A percentile compares a stretch with the other conserved stretches of the same genome.
These are phyloP conservation scores for Kwoniella heveanensis DNA, from an alignment of 768 basidiomycete genomes.

Conservation along the genomic window DNA sequence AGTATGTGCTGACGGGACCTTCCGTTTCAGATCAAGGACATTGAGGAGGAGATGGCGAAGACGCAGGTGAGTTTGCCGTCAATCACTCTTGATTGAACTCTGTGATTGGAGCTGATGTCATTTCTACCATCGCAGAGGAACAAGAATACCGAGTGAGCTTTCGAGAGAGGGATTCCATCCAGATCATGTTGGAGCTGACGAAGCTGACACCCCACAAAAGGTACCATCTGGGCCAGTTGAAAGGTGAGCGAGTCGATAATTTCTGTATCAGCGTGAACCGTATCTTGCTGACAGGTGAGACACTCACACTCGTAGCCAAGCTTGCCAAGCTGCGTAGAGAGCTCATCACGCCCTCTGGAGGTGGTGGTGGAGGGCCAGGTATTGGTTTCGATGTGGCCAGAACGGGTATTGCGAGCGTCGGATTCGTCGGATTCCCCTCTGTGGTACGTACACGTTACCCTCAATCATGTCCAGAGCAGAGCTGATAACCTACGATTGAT, in stretches of 20 bases:
- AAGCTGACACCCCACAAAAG: constrained; percentile 56
- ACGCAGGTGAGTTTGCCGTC: constrained; percentile 68
- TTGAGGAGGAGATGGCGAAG: constrained; percentile 69
- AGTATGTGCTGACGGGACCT: constrained; percentile 1
- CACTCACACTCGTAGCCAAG: constrained; percentile 66
- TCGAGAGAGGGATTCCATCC: no score
- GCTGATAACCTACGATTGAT: constrained; percentile 8
- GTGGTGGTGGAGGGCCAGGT: constrained; percentile 85
- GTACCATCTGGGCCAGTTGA: constrained; percentile 93
- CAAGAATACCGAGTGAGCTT: constrained; percentile 54
- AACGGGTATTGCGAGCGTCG: constrained; percentile 78
- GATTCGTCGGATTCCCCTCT: constrained; percentile 79
- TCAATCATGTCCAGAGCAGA: no score
- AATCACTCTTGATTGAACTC: not conserved
- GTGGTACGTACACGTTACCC: constrained; percentile 48
- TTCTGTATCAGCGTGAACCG: no score
- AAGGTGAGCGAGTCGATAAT: constrained; percentile 57
- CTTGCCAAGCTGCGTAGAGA: constrained; percentile 95
- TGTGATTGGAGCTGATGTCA: not conserved
- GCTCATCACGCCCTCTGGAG: constrained; percentile 74
- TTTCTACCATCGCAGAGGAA: constrained; percentile 53
- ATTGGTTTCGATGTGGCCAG: constrained; percentile 96
- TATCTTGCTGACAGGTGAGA: no score
- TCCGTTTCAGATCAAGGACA: constrained; percentile 70
- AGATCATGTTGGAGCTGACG: no score